Conservation (phyloP, 2,329 filamentous ascomycete genomes). For the Aspergillus floridensis region DNA sequence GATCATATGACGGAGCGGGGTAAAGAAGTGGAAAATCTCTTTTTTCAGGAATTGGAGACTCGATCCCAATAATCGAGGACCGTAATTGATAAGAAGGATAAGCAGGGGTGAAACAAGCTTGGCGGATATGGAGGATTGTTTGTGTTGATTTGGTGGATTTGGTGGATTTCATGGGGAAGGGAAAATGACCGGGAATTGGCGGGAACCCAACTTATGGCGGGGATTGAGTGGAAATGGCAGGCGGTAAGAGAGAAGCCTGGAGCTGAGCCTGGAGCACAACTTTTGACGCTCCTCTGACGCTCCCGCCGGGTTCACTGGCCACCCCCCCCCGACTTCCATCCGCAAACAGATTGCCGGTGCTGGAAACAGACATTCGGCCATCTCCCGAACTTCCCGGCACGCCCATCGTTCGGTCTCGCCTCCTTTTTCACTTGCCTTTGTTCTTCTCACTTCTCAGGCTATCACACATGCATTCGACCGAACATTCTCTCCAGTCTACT, state of each 20-base stretch:
- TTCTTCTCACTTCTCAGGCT: no score
- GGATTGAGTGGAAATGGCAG: neutral
- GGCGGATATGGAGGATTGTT: neutral
- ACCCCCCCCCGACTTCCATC: neutral
- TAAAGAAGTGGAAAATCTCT: neutral
- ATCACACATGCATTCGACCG: neutral
- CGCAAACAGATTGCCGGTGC: neutral
- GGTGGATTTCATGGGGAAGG: no score
- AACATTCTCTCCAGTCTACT: constrained; percentile 2
- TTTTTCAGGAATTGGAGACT: neutral
- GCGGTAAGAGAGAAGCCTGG: neutral
- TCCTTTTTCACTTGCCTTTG: neutral
- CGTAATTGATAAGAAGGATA: neutral
- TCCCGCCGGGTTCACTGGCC: neutral
- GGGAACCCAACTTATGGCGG: neutral
- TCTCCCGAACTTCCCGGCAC: neutral
- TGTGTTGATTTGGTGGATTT: neutral
- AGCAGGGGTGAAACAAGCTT: no score
- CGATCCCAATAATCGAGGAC: neutral
- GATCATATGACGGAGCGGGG: neutral
- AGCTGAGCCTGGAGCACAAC: neutral
- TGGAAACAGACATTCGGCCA: constrained; percentile 3
- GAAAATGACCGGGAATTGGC: no score
- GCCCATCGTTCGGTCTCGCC: neutral
- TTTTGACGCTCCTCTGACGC: neutral